phyloP scores from a whole-genome alignment of 352 stramenopile species.

The Elongisporangium anandrum region DNA sequence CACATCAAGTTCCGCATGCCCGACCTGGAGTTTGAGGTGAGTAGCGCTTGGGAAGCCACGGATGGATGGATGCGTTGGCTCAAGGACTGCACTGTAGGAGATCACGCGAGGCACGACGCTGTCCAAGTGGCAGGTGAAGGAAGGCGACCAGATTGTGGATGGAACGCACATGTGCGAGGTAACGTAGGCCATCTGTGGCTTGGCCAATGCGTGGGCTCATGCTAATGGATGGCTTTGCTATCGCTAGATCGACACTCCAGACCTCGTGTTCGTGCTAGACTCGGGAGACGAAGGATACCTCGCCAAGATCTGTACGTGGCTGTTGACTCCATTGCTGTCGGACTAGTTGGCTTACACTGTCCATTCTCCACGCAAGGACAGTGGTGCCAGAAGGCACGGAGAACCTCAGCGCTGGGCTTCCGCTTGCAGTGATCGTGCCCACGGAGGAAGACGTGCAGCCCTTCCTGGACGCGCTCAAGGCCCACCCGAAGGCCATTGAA shows the following conservation, averaged over 20 bases:
- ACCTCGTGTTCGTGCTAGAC: slow-evolving; percentile 78
- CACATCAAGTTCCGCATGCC: slow-evolving; percentile 89
- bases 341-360: slow-evolving; percentile 1
- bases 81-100: slow-evolving; percentile 18
- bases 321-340: too few species aligned
- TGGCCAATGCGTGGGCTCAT: not conserved
- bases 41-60: not conserved
- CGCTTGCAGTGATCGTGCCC: slow-evolving; percentile 73
- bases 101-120: slow-evolving; percentile 67
- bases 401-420: slow-evolving; percentile 60
- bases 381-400: slow-evolving; percentile 55
- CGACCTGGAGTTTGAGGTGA: slow-evolving; percentile 79
- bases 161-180: slow-evolving; percentile 79
- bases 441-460: slow-evolving; percentile 52
- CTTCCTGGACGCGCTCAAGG: slow-evolving; percentile 52
- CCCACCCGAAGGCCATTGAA: slow-evolving; percentile 61
- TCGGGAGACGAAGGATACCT: slow-evolving; percentile 77
- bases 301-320: slow-evolving; percentile 61
- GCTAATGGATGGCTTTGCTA: slow-evolving; percentile 1
- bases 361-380: slow-evolving; percentile 15
- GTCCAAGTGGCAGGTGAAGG: slow-evolving; percentile 69
- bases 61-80: slow-evolving; percentile 3
- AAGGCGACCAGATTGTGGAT: slow-evolving; percentile 60
- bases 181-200: not conserved
- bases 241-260: slow-evolving; percentile 76